These are phyloP conservation scores for Rhodomyrtus tomentosa DNA, from an alignment of 345 rosid species.

Conservation along the genomic window DNA sequence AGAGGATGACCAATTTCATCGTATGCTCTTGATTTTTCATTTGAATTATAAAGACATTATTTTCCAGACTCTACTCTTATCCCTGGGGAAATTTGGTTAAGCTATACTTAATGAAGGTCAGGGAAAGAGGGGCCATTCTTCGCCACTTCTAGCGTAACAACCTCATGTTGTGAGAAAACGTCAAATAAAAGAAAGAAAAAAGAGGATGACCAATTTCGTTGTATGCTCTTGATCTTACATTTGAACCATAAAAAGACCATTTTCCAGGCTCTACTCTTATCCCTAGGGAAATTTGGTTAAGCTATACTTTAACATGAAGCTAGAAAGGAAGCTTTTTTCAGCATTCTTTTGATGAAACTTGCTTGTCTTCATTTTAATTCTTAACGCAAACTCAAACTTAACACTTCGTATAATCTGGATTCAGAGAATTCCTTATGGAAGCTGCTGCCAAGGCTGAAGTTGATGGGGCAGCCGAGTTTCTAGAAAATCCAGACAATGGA, in stretches of 20 bases:
- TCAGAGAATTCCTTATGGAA: constrained; percentile 76
- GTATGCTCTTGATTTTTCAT: neutral
- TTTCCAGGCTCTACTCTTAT: neutral
- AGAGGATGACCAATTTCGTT: neutral
- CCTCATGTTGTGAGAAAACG: neutral
- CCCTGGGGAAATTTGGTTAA: neutral
- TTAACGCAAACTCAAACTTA: neutral
- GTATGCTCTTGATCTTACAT: neutral
- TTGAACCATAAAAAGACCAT: neutral
- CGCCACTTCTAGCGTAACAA: neutral
- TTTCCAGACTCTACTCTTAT: neutral
- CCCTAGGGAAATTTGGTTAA: neutral
- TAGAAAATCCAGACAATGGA: constrained; percentile 66
- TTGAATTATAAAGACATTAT: neutral
- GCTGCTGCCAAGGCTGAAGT: constrained; percentile 61
- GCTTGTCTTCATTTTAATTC: neutral
- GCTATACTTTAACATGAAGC: neutral
- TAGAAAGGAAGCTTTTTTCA: neutral
- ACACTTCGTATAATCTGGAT: neutral
- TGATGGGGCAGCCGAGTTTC: constrained; percentile 74
- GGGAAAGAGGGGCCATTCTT: neutral
- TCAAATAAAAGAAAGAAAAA: neutral
- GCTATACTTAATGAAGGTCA: neutral
- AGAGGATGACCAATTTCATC: neutral
- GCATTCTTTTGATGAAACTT: neutral